These are phyloP conservation scores for Cladobotryum mycophilum DNA, from an alignment of 2,329 filamentous ascomycete genomes.

Conservation along the genomic window DNA sequence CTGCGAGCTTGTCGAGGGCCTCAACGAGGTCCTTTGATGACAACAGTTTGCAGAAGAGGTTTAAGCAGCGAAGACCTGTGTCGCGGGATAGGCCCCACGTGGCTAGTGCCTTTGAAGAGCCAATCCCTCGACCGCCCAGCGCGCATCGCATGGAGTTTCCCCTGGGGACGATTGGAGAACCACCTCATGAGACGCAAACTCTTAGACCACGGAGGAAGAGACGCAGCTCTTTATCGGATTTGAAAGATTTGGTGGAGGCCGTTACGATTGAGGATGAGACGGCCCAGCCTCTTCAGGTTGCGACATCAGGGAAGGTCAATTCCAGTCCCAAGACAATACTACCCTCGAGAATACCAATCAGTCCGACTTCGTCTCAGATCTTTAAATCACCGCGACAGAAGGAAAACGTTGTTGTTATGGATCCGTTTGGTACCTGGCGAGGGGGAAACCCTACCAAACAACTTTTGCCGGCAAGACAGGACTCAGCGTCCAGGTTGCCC, in stretches of 20 bases:
- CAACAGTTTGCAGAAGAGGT: conserved; percentile 41
- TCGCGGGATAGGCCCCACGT: conserved; percentile 57
- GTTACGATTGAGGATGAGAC: conserved; percentile 41
- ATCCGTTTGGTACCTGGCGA: conserved; percentile 16
- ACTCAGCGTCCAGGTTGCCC: conserved; percentile 22
- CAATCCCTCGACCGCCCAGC: conserved; percentile 47
- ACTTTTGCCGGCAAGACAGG: conserved; percentile 13
- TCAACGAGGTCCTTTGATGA: conserved; percentile 73
- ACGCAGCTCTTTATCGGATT: conserved; percentile 84
- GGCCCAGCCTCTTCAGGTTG: conserved; percentile 44
- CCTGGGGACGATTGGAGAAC: conserved; percentile 55
- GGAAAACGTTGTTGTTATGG: conserved; percentile 25
- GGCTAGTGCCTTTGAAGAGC: conserved; percentile 56
- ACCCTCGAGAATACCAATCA: conserved; percentile 48
- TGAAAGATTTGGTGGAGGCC: conserved; percentile 62
- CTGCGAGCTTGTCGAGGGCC: conserved; percentile 59
- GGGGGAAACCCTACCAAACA: not conserved
- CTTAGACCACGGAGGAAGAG: conserved; percentile 64
- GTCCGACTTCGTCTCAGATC: conserved; percentile 34
- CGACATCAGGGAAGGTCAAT: conserved; percentile 52
- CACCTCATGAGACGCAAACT: conserved; percentile 36
- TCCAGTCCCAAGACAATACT: conserved; percentile 41
- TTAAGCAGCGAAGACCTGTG: conserved; percentile 38
- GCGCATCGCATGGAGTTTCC: conserved; percentile 50
- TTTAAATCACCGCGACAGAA: conserved; percentile 42